Evolutionary conservation across 169 alveolate species (phyloP).

Genomic region (Eimeria sp.): DNA sequence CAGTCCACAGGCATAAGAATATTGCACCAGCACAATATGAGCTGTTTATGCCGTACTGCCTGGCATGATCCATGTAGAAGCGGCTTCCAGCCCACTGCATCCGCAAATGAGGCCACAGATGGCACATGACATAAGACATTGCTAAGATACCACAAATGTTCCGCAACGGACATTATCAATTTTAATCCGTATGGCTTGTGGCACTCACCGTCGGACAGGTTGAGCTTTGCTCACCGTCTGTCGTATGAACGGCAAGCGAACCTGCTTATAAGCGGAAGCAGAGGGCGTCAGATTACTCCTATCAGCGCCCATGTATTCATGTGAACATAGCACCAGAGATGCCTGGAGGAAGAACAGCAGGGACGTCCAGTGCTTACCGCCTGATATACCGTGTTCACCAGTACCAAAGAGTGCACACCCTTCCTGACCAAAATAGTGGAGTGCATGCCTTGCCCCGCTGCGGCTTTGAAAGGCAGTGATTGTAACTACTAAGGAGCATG

Average conservation of each 20-base stretch:
- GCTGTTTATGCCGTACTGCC: neutral
- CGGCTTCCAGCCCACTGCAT: neutral
- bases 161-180: too few species aligned
- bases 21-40: neutral
- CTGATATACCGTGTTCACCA: neutral
- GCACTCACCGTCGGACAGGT: neutral
- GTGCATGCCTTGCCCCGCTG: too few species aligned
- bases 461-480: neutral
- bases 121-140: too few species aligned
- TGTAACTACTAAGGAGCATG: neutral
- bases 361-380: neutral
- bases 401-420: too few species aligned
- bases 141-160: too few species aligned
- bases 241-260: neutral
- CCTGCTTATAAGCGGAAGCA: neutral
- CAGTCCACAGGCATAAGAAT: neutral
- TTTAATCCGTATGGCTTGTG: too few species aligned
- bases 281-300: neutral
- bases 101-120: neutral
- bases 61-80: neutral
- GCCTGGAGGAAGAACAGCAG: neutral
- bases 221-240: neutral
- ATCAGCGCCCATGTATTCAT: neutral
- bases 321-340: neutral
- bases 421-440: too few species aligned